Evolutionary conservation across 169 alveolate genomes (phyloP).

Genomic region (Cryptosporidium canis): DNA sequence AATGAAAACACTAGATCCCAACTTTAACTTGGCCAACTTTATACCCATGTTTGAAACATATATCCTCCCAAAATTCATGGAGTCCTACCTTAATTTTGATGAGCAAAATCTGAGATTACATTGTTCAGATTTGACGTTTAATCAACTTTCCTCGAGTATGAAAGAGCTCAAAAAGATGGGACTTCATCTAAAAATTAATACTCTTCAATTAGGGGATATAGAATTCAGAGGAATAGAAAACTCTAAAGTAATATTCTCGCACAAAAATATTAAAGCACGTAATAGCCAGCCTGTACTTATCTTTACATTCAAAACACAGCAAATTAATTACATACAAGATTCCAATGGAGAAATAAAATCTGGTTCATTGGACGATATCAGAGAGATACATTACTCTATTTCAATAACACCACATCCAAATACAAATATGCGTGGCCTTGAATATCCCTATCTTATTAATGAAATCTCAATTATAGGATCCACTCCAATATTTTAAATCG

Average conservation of each 20-base stretch:
- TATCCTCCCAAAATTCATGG: constrained; percentile 87
- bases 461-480: constrained; percentile 24
- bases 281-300: constrained; percentile 88
- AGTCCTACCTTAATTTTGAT: constrained; percentile 86
- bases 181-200: constrained; percentile 83
- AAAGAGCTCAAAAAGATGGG: constrained; percentile 81
- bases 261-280: constrained; percentile 1
- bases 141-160: constrained; percentile 82
- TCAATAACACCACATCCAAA: constrained; percentile 87
- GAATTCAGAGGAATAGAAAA: constrained; percentile 84
- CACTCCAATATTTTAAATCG: constrained; percentile 2
- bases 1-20: constrained; percentile 87
- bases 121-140: constrained; percentile 87
- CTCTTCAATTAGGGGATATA: constrained; percentile 83
- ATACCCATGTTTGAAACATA: constrained; percentile 85
- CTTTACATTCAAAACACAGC: constrained; percentile 89
- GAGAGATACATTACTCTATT: constrained; percentile 87
- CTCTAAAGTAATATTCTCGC: constrained; percentile 8
- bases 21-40: constrained; percentile 85
- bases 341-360: constrained; percentile 81
- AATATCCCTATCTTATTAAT: constrained; percentile 36
- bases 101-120: constrained; percentile 81
- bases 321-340: constrained; percentile 87
- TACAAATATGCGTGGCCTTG: constrained; percentile 20
- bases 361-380: constrained; percentile 87